Conservation (phyloP, 768 basidiomycete species). For the Phanerodontia chrysosporium region DNA sequence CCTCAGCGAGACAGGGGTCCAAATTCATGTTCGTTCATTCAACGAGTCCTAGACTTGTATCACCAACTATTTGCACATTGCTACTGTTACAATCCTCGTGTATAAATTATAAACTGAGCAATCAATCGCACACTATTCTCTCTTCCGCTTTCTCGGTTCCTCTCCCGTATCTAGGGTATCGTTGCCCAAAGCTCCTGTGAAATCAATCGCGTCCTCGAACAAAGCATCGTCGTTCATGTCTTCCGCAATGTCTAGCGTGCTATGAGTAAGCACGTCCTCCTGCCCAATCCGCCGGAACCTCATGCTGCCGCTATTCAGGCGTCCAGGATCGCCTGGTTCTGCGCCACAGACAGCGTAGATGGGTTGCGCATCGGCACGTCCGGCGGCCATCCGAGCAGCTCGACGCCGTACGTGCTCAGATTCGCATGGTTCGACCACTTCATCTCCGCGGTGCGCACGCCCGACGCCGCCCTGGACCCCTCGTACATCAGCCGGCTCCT, state of each 20-base stretch:
- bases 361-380: constrained; percentile 59
- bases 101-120: background rate
- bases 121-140: background rate
- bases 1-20: background rate
- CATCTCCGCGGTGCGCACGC: constrained; percentile 66
- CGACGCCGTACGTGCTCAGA: constrained; percentile 52
- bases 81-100: background rate
- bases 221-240: background rate
- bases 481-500: constrained; percentile 4
- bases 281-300: constrained; percentile 30
- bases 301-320: constrained; percentile 45
- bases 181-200: background rate
- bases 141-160: background rate
- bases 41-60: background rate
- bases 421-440: constrained; percentile 68
- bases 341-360: constrained; percentile 48
- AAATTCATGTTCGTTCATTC: background rate
- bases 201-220: constrained; percentile 1
- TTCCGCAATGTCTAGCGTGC: background rate
- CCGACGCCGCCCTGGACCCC: constrained; percentile 46
- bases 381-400: constrained; percentile 60
- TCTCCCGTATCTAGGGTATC: background rate
- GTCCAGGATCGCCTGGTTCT: constrained; percentile 52
- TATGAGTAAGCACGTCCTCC: background rate
- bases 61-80: background rate